Conservation (phyloP, 768 basidiomycete genomes). For the Boletellus sp. region DNA sequence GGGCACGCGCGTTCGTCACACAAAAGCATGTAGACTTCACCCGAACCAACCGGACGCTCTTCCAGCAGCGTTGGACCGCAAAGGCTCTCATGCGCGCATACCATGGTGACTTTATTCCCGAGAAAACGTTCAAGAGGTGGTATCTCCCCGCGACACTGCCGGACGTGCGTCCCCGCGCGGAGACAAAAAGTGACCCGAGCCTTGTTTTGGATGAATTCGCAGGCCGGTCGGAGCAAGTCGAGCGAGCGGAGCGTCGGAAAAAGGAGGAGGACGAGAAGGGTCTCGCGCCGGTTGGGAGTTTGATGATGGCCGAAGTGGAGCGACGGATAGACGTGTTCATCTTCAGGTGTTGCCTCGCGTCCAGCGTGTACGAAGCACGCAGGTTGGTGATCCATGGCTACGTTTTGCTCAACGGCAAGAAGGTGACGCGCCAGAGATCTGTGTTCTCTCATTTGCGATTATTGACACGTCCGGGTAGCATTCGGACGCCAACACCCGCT, state of each 20-base stretch:
- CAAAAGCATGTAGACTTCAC: slow-evolving; percentile 51
- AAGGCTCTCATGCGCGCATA: slow-evolving; percentile 88
- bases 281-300: slow-evolving; percentile 85
- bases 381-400: slow-evolving; percentile 82
- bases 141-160: slow-evolving; percentile 86
- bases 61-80: slow-evolving; percentile 87
- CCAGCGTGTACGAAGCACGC: slow-evolving; percentile 87
- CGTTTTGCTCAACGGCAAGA: slow-evolving; percentile 85
- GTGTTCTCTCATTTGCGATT: background rate
- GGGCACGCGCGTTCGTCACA: slow-evolving; percentile 63
- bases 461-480: slow-evolving; percentile 47
- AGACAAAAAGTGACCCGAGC: slow-evolving; percentile 34
- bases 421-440: slow-evolving; percentile 50
- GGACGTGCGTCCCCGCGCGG: slow-evolving; percentile 67
- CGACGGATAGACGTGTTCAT: slow-evolving; percentile 88
- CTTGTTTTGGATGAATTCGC: slow-evolving; percentile 56
- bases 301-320: slow-evolving; percentile 97
- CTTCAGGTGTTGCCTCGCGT: slow-evolving; percentile 84
- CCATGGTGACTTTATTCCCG: slow-evolving; percentile 92
- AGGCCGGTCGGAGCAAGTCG: slow-evolving; percentile 42
- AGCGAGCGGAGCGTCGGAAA: slow-evolving; percentile 42
- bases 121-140: slow-evolving; percentile 92
- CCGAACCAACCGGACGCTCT: slow-evolving; percentile 57
- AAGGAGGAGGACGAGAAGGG: slow-evolving; percentile 56
- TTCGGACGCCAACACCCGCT: slow-evolving; percentile 75